phyloP scores from a whole-genome alignment of 306 rosid genomes.

The Elaeagnus macrophylla region DNA sequence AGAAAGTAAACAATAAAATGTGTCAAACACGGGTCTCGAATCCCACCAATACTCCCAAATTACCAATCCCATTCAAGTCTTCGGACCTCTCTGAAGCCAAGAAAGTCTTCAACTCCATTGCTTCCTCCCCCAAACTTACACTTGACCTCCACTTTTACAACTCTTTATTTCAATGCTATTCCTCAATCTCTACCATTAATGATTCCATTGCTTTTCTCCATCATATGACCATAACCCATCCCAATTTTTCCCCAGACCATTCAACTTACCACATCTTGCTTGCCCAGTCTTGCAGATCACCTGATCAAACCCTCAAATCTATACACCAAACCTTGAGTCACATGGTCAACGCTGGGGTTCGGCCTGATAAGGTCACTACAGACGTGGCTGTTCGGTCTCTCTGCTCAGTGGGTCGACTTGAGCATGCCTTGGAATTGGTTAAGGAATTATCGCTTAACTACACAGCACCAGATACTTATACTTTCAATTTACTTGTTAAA shows the following conservation, averaged over 20 bases:
- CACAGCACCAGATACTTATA: constrained; percentile 48
- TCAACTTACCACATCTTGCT: constrained; percentile 62
- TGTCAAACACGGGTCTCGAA: background rate
- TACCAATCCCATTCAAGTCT: constrained; percentile 38
- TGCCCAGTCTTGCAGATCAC: constrained; percentile 40
- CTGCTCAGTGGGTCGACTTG: constrained; percentile 38
- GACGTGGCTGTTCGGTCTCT: constrained; percentile 65
- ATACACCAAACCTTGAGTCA: constrained; percentile 56
- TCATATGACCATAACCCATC: constrained; percentile 51
- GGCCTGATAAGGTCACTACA: constrained; percentile 53
- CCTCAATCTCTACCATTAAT: constrained; percentile 43
- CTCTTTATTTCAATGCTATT: constrained; percentile 59
- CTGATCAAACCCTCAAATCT: constrained; percentile 38
- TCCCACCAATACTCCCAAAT: constrained; percentile 8
- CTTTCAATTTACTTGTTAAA: constrained; percentile 60
- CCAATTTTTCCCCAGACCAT: constrained; percentile 58
- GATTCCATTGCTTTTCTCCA: constrained; percentile 65
- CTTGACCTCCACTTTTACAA: constrained; percentile 43
- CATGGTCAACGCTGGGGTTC: constrained; percentile 47
- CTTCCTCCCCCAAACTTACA: constrained; percentile 19
- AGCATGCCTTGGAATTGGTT: constrained; percentile 43
- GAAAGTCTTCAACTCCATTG: constrained; percentile 38
- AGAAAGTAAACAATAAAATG: constrained; percentile 16
- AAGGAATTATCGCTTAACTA: constrained; percentile 48
- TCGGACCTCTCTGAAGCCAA: constrained; percentile 61